Evolutionary conservation across 192 early-diverging fungal genomes (phyloP).

Genomic region (Coemansia nantahalensis): DNA sequence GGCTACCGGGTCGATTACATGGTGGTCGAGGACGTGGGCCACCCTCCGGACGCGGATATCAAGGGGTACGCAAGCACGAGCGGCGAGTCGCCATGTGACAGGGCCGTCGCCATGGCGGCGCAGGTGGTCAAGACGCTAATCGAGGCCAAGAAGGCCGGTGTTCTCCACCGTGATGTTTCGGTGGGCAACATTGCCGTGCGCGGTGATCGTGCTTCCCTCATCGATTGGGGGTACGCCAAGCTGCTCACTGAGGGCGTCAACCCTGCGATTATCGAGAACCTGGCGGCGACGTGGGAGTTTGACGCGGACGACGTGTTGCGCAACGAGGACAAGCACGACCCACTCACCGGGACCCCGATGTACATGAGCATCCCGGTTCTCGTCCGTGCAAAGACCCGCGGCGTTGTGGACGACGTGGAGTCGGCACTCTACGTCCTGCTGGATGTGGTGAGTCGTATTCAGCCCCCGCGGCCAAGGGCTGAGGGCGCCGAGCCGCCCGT

Average conservation of each 20-base stretch:
- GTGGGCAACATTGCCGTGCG: constrained; percentile 16
- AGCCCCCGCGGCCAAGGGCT: too few relatives aligned
- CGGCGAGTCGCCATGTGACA: too few relatives aligned
- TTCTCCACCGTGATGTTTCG: constrained; percentile 27
- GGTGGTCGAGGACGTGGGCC: constrained; percentile 13
- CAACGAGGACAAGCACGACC: background rate
- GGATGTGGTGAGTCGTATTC: too few relatives aligned
- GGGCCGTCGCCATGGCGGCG: too few relatives aligned
- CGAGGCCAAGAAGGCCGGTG: constrained; percentile 3
- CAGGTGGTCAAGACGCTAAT: background rate
- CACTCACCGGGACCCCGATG: background rate
- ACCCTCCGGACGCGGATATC: too few relatives aligned
- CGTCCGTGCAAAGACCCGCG: background rate
- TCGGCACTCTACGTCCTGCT: constrained; percentile 12
- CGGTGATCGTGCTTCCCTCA: background rate
- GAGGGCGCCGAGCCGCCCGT: too few relatives aligned
- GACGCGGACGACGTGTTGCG: background rate
- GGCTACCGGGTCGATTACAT: constrained; percentile 19
- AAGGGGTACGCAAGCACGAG: too few relatives aligned
- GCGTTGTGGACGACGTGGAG: constrained; percentile 13
- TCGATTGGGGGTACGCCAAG: constrained; percentile 24
- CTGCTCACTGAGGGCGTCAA: background rate
- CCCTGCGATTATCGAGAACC: background rate
- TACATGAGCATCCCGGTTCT: constrained; percentile 15
- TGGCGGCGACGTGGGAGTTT: background rate